Evolutionary conservation across 1,139 yeast genomes (phyloP), one percentile per base, ranked within the genome.

Genomic region (Meyerozyma sp.): DNA sequence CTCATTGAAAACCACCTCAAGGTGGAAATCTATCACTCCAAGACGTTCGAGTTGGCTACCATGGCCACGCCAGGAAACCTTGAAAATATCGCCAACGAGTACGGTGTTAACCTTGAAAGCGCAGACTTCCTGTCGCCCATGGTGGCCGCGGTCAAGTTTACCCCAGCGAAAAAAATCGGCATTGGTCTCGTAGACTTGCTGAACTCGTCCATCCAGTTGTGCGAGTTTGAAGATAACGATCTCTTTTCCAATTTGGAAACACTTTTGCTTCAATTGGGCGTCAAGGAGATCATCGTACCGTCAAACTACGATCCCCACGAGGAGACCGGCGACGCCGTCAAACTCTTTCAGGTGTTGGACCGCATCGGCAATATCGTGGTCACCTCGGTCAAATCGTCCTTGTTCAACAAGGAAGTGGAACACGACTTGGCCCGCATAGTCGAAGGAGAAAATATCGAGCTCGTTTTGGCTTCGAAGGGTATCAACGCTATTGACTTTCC

Each of bases 61-160:
- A 66, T 75, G 41, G 97, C 95, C 1, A 84, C 96, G 1, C 97
- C 98, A 0, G 98, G 98, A 4, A 91, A 93, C 60, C 69, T 90
- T 42, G 88, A 84, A 45, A 53, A 54, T 6, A 54, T 72, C 32
- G 57, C 68, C 16, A 59, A 57, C 40, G 70, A 66, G 40, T 73
- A 72, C 50, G 70, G 67, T 3, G 58, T 70, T 20, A 87, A 81
- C 41, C 80, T 93, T 40, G 96, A 88, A 49, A 89, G 84, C 30
- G 59, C 57, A 28, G 77, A 77, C 52, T 70, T 78, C 26, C 77
- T 85, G 1, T 74, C 81, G 11, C 88, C 96, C 0, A 80, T 89
- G 18, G 80, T 91, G 45, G 87, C 91, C 3, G 83, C 93, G 5
- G 64, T 91, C 41, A 87, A 85, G 54, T 62, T 83, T 39, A 47